These are phyloP conservation scores for Agaricus subrufescens DNA, from an alignment of 768 basidiomycete genomes.

Conservation along the genomic window DNA sequence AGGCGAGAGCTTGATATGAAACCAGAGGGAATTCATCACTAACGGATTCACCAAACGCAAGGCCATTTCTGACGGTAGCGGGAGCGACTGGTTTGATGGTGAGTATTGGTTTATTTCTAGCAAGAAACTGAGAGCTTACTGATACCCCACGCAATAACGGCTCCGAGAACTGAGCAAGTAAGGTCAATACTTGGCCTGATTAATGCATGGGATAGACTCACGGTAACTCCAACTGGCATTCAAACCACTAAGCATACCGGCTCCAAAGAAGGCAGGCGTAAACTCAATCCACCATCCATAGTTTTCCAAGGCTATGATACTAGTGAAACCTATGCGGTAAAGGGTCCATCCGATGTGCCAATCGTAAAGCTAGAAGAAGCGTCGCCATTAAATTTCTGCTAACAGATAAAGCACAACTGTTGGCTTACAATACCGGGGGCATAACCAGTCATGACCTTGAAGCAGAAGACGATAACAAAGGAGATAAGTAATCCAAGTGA, in stretches of 20 bases:
- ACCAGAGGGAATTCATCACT: slow-evolving; percentile 38
- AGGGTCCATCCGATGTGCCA: slow-evolving; percentile 65
- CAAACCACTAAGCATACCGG: slow-evolving; percentile 53
- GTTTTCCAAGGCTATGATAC: slow-evolving; percentile 55
- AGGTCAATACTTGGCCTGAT: not conserved
- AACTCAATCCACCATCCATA: slow-evolving; percentile 54
- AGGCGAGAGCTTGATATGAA: slow-evolving; percentile 41
- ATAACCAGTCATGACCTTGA: slow-evolving; percentile 52
- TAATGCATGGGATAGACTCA: slow-evolving; percentile 21
- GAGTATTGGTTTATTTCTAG: not conserved
- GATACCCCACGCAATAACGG: slow-evolving; percentile 58
- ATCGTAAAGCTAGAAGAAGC: slow-evolving; percentile 39
- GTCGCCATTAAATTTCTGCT: not conserved
- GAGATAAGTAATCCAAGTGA: slow-evolving; percentile 43
- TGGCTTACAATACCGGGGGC: slow-evolving; percentile 52
- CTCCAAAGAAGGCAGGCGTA: slow-evolving; percentile 56
- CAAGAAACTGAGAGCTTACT: slow-evolving; percentile 23
- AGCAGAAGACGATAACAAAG: slow-evolving; percentile 43
- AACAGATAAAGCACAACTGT: no score
- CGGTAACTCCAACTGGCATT: slow-evolving; percentile 57
- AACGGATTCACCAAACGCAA: slow-evolving; percentile 36
- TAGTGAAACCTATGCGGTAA: slow-evolving; percentile 53
- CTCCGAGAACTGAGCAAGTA: slow-evolving; percentile 34
- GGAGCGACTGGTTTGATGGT: slow-evolving; percentile 38
- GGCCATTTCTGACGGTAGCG: slow-evolving; percentile 45